Percentiles rank a stretch among this genome's conserved stretches.
Conservation (phyloP, 805 yeast genomes). For the Yarrowia sp. region DNA sequence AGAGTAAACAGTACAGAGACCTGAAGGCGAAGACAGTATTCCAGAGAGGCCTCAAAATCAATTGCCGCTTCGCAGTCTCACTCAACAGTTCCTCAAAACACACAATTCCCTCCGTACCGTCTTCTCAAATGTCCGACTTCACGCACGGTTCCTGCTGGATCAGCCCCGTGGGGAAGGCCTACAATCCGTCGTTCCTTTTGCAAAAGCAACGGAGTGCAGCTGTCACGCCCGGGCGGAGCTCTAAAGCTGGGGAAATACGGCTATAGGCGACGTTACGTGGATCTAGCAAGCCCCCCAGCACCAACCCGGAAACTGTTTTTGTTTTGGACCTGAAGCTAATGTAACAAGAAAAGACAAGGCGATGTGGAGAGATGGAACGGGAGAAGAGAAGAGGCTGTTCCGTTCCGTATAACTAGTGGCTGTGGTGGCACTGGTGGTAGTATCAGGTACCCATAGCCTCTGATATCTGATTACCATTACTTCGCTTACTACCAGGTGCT, state of each 20-base stretch:
- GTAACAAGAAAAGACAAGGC: neutral
- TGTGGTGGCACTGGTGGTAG: neutral
- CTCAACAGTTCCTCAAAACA: too few species aligned
- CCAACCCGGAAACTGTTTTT: neutral
- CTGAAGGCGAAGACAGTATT: too few species aligned
- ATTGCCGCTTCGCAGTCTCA: too few species aligned
- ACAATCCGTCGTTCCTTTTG: too few species aligned
- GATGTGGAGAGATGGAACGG: constrained; percentile 1
- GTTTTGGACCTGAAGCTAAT: neutral
- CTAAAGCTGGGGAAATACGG: constrained; percentile 35
- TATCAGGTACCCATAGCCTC: too few species aligned
- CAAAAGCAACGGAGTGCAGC: neutral
- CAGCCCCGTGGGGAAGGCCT: neutral
- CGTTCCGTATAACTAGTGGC: constrained; percentile 5
- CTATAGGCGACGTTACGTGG: constrained; percentile 28
- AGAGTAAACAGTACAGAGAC: too few species aligned
- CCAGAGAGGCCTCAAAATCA: too few species aligned
- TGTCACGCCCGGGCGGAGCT: neutral
- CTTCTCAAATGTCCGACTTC: constrained; percentile 1
- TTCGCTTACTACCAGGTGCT: too few species aligned
- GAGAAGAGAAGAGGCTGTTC: neutral
- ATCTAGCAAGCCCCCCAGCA: constrained; percentile 1
- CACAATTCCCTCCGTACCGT: too few species aligned
- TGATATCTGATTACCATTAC: too few species aligned
- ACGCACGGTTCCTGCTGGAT: constrained; percentile 11